phyloP scores from a whole-genome alignment of 2,329 filamentous ascomycete genomes.

The Cylindrodendrum hubeiense region DNA sequence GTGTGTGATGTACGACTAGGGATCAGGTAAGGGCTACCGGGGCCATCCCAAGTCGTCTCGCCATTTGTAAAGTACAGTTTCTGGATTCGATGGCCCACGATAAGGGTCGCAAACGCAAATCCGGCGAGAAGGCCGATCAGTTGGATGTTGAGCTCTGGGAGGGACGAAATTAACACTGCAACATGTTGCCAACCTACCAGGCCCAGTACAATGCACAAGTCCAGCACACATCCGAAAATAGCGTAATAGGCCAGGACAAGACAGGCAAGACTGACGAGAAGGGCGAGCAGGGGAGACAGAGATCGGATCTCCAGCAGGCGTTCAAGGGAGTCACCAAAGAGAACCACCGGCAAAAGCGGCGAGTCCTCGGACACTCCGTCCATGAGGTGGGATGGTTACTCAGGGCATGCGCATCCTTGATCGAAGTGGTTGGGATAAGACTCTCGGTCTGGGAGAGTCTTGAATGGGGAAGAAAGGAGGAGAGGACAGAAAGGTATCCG shows the following conservation, averaged over 20 bases:
- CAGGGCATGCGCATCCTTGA: conserved; percentile 27
- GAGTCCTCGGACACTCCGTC: conserved; percentile 44
- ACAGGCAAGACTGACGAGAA: conserved; percentile 1
- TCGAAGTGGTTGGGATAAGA: conserved; percentile 3
- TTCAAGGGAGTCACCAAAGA: conserved; percentile 37
- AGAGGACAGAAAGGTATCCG: conserved; percentile 2
- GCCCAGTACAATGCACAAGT: conserved; percentile 41
- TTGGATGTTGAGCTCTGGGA: conserved; percentile 10
- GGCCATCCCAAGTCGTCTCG: conserved; percentile 15
- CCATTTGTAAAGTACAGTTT: not conserved
- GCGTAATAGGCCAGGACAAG: conserved; percentile 32
- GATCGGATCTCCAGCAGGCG: conserved; percentile 12
- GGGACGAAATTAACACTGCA: conserved; percentile 10
- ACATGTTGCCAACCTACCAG: conserved; percentile 38
- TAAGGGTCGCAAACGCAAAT: not conserved
- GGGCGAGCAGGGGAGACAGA: not conserved
- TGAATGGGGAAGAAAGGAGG: conserved; percentile 8
- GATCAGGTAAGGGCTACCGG: conserved; percentile 65
- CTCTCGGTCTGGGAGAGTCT: conserved; percentile 12
- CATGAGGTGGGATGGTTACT: conserved; percentile 35
- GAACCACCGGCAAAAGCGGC: conserved; percentile 35
- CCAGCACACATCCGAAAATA: conserved; percentile 35
- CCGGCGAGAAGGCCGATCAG: conserved; percentile 11
- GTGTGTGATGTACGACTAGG: conserved; percentile 75
- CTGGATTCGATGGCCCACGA: not conserved